Evolutionary conservation across 202 grass and related monocot genomes (phyloP), one percentile per base, ranked within the genome.

Genomic region (Sporobolus alterniflorus): DNA sequence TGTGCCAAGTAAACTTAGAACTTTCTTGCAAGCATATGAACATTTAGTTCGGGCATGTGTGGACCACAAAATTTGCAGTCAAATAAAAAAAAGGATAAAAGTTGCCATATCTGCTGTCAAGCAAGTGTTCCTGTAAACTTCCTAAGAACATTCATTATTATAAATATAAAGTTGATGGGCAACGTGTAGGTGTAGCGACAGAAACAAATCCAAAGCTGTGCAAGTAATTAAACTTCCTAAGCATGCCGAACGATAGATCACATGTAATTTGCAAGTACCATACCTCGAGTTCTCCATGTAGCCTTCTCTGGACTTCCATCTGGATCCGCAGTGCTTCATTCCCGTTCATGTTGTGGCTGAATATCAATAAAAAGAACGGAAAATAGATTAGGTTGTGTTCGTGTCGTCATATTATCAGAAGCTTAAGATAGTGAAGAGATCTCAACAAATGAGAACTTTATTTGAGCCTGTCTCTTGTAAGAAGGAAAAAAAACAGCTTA

Each of bases 251-350:
- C 8, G n/a, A 39, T 39, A 6, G 36, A 39, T 39, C 42, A 13
- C 30, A 41, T 73, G 29, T 60, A 32, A 51, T 69, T 26, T 60
- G n/a, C 50, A 40, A 63, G 15, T 28, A 63, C 5, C 32, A 14
- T 28, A 94, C 96, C 89, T 96, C 93, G 72, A 99, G 68, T 69
- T 99, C 93, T 64, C 93, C 96, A 64, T 94, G 96, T 17, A 99
- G 65, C 74, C 96, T 94, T 87, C 91, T 92, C 62, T 94, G 89
- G 44, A 99, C 93, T 87, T 99, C 96, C 93, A 96, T 88, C 80
- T 94, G 91, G 91, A 99, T 99, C 80, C 91, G 86, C 64, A 95
- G 50, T 14, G 87, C 89, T 16, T 98, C 93, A 41, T 88, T 94
- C 40, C 94, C 84, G 62, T 96, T 90, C 70, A 90, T 71, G 73